Evolutionary conservation across 768 basidiomycete genomes (phyloP), one percentile per base, ranked within the genome.

Genomic region (Lentinula guzmanii): DNA sequence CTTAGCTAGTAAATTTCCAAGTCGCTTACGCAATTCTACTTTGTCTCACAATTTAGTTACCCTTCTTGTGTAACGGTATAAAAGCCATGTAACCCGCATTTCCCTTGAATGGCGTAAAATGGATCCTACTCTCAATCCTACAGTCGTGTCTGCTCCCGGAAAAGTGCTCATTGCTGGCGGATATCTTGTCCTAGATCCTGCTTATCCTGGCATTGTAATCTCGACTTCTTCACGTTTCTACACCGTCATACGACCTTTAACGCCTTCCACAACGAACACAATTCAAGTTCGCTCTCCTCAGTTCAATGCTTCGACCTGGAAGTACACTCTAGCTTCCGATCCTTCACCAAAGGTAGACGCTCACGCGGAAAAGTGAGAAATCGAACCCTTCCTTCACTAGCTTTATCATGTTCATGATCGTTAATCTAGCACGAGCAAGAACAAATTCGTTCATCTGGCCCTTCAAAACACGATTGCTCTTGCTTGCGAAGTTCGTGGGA

Each of bases 161-260:
- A 99, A 99, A 74, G 95, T 97, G 55, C 83, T 99, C 60, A 73
- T 97, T 59, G 93, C 95, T 9, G 97, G 97, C 2, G 97, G 97
- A 1, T 99, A 98, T 76, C 90, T 99, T 65, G 93, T 99, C 33
- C 89, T 98, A 63, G 95, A 98, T 73, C 87, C 85, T 18, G 75
- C 80, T 5, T 93, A 91, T 70, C 85, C 89, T 34, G 97, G 96
- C 54, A 75, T 92, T 62, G 95, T 95, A 50, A 82, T 98, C 50
- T 92, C 94, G 0, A 95, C 96, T 15, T 93, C 93, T 10, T 93
- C 94, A 21, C 85, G 97, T 43, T 98, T 99, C 76, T 98, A 95
- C 74, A 87, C 94, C 24, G 83, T 86, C 66, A 77, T 95, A 52
- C 73, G 79, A 39, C 70, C 72, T 18, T 65, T 65, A 33, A 51